phyloP scores from a whole-genome alignment of 164 flowering plant species.

The Umbilicus rupestris region DNA sequence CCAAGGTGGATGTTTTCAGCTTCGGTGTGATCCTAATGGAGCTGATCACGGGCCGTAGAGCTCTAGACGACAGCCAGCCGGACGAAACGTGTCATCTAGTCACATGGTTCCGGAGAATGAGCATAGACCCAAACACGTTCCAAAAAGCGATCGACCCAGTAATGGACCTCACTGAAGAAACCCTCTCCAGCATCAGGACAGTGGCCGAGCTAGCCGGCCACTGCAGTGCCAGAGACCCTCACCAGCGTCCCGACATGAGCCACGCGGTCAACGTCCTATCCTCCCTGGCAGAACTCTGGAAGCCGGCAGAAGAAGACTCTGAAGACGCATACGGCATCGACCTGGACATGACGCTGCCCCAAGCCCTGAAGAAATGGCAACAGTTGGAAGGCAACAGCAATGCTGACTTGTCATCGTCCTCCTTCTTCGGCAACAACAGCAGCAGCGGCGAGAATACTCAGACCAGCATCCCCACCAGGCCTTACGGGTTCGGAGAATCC shows the following conservation, averaged over 20 bases:
- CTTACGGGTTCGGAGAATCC: conserved; percentile 51
- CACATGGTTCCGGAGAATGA: conserved; percentile 84
- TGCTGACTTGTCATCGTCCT: conserved; percentile 23
- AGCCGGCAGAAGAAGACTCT: conserved; percentile 48
- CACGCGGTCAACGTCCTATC: conserved; percentile 78
- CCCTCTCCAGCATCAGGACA: conserved; percentile 43
- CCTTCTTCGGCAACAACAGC: conserved; percentile 27
- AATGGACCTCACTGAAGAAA: conserved; percentile 54
- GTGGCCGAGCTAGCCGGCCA: conserved; percentile 91
- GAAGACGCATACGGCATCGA: conserved; percentile 66
- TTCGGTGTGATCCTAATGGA: conserved; percentile 95
- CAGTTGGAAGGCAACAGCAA: conserved; percentile 47
- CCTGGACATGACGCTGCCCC: conserved; percentile 54
- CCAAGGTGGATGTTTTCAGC: conserved; percentile 83
- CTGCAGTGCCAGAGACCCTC: conserved; percentile 82
- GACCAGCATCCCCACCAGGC: conserved; percentile 50
- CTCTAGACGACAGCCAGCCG: conserved; percentile 63
- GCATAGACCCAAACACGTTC: conserved; percentile 46
- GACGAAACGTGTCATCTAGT: conserved; percentile 80
- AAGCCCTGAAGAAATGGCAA: conserved; percentile 78
- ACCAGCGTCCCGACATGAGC: conserved; percentile 92
- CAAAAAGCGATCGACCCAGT: conserved; percentile 52
- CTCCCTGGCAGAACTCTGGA: conserved; percentile 73
- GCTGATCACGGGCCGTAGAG: conserved; percentile 69
- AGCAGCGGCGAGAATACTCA: conserved; percentile 40